phyloP scores from a whole-genome alignment of 495 filamentous ascomycete genomes.

The Penicillium crystallinum region DNA sequence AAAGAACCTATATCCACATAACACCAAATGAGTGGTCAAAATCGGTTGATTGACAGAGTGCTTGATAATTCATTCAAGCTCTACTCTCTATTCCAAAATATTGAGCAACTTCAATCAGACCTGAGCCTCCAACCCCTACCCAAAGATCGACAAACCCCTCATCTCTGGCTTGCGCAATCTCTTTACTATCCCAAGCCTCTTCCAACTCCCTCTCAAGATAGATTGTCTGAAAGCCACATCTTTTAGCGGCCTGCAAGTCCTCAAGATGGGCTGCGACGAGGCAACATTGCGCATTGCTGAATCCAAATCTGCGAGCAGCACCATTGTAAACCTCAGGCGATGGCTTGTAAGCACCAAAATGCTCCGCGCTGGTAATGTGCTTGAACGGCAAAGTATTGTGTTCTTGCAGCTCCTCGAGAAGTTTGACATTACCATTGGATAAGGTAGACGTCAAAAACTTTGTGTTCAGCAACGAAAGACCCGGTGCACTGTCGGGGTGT shows the following conservation, averaged over 20 bases:
- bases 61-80: background rate
- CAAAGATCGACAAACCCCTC: conserved; percentile 19
- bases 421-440: conserved; percentile 62
- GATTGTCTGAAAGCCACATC: conserved; percentile 55
- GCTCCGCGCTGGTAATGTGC: conserved; percentile 53
- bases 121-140: conserved; percentile 10
- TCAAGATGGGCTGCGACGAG: conserved; percentile 67
- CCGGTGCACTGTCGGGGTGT: conserved; percentile 13
- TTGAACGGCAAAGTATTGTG: conserved; percentile 52
- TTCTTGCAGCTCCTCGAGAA: conserved; percentile 53
- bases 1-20: too few relatives aligned
- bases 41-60: too few relatives aligned
- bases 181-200: conserved; percentile 47
- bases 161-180: conserved; percentile 12
- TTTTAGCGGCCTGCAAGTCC: conserved; percentile 57
- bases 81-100: conserved; percentile 13
- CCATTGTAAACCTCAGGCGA: conserved; percentile 55
- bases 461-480: conserved; percentile 37
- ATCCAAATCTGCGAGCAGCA: conserved; percentile 50
- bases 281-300: conserved; percentile 52
- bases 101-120: conserved; percentile 17
- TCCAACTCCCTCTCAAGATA: conserved; percentile 61
- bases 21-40: too few relatives aligned
- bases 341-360: conserved; percentile 67
- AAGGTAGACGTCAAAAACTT: conserved; percentile 54